Percentiles rank a stretch among this genome's conserved stretches.
These are phyloP conservation scores for Domatiomyces catenatus DNA, from an alignment of 2,329 filamentous ascomycete species.

Conservation along the genomic window DNA sequence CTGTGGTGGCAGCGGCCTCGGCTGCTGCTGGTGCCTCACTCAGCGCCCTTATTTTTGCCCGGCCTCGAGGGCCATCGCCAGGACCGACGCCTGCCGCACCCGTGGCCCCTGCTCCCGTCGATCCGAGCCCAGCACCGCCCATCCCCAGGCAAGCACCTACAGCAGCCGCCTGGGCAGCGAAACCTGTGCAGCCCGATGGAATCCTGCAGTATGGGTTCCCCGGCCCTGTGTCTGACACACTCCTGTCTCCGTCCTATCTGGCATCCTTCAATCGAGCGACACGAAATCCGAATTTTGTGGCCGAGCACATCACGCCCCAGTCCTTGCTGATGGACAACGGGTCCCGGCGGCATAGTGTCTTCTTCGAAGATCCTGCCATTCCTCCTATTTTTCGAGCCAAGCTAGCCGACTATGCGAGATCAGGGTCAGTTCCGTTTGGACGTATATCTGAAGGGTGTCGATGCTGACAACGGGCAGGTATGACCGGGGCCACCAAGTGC, in stretches of 20 bases:
- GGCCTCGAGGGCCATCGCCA: conserved; percentile 28
- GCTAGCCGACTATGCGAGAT: conserved; percentile 81
- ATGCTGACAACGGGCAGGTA: conserved; percentile 48
- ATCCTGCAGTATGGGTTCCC: conserved; percentile 83
- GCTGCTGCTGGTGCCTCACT: conserved; percentile 62
- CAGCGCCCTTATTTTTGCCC: conserved; percentile 51
- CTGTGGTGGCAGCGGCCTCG: conserved; percentile 59
- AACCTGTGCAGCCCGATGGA: conserved; percentile 56
- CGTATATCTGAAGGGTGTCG: background rate
- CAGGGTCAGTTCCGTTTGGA: background rate
- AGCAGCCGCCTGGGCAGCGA: conserved; percentile 18
- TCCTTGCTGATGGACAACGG: conserved; percentile 61
- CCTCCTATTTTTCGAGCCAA: conserved; percentile 78
- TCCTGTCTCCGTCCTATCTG: conserved; percentile 58
- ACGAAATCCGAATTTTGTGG: conserved; percentile 86
- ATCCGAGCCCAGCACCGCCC: conserved; percentile 19
- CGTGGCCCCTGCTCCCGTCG: conserved; percentile 23
- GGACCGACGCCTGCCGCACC: conserved; percentile 22
- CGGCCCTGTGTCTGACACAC: conserved; percentile 71
- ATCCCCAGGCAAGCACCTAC: conserved; percentile 19
- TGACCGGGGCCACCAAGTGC: conserved; percentile 92
- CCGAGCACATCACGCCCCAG: conserved; percentile 85
- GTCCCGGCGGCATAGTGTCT: conserved; percentile 70
- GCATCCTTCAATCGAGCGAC: conserved; percentile 82
- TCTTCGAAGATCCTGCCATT: conserved; percentile 65